These are phyloP conservation scores for Cucumis cinereus DNA, from an alignment of 306 rosid species.

Conservation along the genomic window DNA sequence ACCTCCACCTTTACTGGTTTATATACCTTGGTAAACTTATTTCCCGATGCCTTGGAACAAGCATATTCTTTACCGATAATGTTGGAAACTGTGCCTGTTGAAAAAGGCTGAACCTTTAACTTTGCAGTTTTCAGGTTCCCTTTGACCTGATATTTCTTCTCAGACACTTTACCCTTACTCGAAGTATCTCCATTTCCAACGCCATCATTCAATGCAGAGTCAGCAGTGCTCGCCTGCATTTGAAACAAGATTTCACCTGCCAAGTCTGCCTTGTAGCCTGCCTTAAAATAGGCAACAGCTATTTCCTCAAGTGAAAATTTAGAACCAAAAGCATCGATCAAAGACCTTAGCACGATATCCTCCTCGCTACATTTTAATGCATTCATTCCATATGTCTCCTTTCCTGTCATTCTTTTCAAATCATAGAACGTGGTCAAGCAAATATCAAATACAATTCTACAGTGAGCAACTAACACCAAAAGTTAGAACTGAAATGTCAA, in stretches of 20 bases:
- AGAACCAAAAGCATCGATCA: conserved; percentile 62
- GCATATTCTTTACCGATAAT: conserved; percentile 41
- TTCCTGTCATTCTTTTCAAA: conserved; percentile 14
- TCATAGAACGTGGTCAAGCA: conserved; percentile 6
- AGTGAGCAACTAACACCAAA: not conserved
- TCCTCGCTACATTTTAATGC: conserved; percentile 20
- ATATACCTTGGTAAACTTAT: conserved; percentile 15
- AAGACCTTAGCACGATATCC: conserved; percentile 38
- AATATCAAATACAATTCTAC: not conserved
- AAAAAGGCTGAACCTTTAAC: conserved; percentile 36
- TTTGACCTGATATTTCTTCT: conserved; percentile 20
- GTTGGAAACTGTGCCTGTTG: conserved; percentile 56
- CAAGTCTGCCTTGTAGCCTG: conserved; percentile 39
- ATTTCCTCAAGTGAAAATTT: conserved; percentile 52
- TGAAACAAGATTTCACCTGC: conserved; percentile 46
- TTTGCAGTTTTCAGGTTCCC: conserved; percentile 15
- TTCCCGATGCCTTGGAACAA: conserved; percentile 19
- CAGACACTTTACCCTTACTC: conserved; percentile 8
- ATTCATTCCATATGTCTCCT: conserved; percentile 37
- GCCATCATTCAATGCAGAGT: conserved; percentile 17
- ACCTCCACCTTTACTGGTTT: conserved; percentile 48
- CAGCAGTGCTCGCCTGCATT: conserved; percentile 31
- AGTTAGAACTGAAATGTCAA: not conserved
- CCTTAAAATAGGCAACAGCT: conserved; percentile 68
- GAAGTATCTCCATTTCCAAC: conserved; percentile 18